Conservation (phyloP, 257 asterid genomes). For the Penstemon barbatus region DNA sequence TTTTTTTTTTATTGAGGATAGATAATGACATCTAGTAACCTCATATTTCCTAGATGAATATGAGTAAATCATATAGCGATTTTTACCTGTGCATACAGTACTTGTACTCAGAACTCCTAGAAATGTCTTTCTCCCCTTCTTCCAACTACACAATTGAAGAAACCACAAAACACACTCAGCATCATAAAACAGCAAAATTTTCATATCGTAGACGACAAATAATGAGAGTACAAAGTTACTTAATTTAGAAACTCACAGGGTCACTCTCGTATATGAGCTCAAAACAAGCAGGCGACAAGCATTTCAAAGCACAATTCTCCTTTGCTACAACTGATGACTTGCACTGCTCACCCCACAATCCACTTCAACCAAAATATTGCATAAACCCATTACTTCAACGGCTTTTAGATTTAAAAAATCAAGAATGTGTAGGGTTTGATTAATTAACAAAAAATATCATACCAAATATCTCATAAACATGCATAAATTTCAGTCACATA, state of each 20-base stretch:
- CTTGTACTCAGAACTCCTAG: constrained; percentile 84
- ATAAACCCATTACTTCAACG: constrained; percentile 20
- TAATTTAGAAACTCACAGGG: constrained; percentile 58
- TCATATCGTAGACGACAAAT: too few species aligned
- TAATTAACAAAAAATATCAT: too few species aligned
- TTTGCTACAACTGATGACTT: constrained; percentile 58
- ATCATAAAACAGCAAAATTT: too few species aligned
- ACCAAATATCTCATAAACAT: too few species aligned
- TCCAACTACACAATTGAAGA: constrained; percentile 59
- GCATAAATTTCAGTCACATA: too few species aligned
- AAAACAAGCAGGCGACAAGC: constrained; percentile 78
- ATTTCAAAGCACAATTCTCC: constrained; percentile 88
- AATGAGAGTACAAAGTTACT: too few species aligned
- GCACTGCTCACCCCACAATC: constrained; percentile 85
- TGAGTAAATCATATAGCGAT: not conserved
- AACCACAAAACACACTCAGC: constrained; percentile 13
- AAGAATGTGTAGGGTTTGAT: too few species aligned
- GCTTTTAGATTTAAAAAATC: not conserved
- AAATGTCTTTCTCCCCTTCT: constrained; percentile 86
- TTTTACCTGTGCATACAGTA: constrained; percentile 92
- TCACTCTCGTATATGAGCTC: constrained; percentile 86
- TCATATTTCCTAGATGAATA: not conserved
- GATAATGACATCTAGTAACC: not conserved
- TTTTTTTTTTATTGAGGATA: not conserved
- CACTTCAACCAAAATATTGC: constrained; percentile 47